Evolutionary conservation across 176 grass and related monocot genomes (phyloP).

Genomic region (Avena eriantha): DNA sequence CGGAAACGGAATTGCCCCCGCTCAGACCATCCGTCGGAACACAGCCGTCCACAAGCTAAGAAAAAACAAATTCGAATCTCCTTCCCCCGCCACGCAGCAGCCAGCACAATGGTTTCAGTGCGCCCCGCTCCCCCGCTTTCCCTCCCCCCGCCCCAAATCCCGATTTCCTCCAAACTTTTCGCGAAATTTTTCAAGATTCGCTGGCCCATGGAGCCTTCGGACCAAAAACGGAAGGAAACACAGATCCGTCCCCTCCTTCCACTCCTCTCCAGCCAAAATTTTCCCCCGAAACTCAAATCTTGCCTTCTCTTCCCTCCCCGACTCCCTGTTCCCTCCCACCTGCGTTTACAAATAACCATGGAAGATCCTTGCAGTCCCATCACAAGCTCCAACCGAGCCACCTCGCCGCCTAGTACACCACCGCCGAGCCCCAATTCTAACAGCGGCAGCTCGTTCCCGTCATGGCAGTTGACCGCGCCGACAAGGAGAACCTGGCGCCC

Average conservation of each 20-base stretch:
- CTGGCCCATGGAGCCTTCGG: not conserved
- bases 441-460: not conserved
- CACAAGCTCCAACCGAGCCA: not conserved
- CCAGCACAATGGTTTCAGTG: conserved; percentile 14
- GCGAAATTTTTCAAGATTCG: conserved; percentile 13
- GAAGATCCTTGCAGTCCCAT: not conserved
- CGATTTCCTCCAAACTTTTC: not conserved
- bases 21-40: not conserved
- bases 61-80: conserved; percentile 26
- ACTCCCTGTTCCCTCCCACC: not conserved
- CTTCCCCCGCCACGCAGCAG: not conserved
- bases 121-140: not conserved
- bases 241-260: conserved; percentile 13
- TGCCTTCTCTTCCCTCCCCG: not conserved
- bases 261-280: not conserved
- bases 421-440: not conserved
- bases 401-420: not conserved
- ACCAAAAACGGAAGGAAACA: conserved; percentile 9
- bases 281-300: conserved; percentile 39
- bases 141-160: not conserved
- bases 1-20: not conserved
- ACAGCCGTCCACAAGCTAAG: not conserved
- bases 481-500: conserved; percentile 40
- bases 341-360: conserved; percentile 53
- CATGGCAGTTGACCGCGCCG: conserved; percentile 31